Evolutionary conservation across 805 yeast genomes (phyloP).

Genomic region (Saccharomycopsis fibuligera): DNA sequence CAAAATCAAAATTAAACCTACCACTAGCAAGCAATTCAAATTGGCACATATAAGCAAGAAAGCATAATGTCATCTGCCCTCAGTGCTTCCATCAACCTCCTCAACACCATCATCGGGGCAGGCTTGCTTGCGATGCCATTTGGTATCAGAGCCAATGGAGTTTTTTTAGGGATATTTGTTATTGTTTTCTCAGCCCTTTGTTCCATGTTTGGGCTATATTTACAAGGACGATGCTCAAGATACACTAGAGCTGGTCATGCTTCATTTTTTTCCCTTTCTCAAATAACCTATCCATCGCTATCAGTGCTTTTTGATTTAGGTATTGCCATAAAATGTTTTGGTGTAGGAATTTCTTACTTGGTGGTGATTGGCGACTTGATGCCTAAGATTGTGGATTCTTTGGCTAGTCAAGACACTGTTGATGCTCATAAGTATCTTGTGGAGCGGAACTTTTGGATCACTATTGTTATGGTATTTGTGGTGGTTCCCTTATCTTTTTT

Average conservation of each 20-base stretch:
- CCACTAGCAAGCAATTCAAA: neutral
- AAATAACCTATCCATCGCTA: slow-evolving; percentile 52
- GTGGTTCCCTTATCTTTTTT: slow-evolving; percentile 57
- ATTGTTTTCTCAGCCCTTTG: slow-evolving; percentile 38
- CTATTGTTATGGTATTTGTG: slow-evolving; percentile 43
- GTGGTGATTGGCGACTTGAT: slow-evolving; percentile 66
- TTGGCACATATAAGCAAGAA: too few relatives aligned
- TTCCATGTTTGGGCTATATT: slow-evolving; percentile 53
- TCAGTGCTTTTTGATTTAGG: slow-evolving; percentile 61
- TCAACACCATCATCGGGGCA: slow-evolving; percentile 54
- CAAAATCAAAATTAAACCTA: neutral
- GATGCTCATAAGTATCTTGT: slow-evolving; percentile 26
- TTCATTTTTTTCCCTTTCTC: slow-evolving; percentile 59
- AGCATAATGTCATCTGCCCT: slow-evolving; percentile 29
- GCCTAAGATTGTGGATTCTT: slow-evolving; percentile 47
- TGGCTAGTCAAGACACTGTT: slow-evolving; percentile 22
- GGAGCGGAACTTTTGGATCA: slow-evolving; percentile 54
- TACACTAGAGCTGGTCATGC: slow-evolving; percentile 50
- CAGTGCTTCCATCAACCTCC: slow-evolving; percentile 46
- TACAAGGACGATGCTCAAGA: slow-evolving; percentile 52
- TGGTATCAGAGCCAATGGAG: slow-evolving; percentile 49
- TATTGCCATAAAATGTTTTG: slow-evolving; percentile 65
- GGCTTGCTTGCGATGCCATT: slow-evolving; percentile 70
- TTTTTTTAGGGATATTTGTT: slow-evolving; percentile 36
- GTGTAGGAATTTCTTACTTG: slow-evolving; percentile 61